Evolutionary conservation across 1,139 yeast species (phyloP), one percentile per base, ranked within the genome.

Genomic region (Pneumocystis canis): DNA sequence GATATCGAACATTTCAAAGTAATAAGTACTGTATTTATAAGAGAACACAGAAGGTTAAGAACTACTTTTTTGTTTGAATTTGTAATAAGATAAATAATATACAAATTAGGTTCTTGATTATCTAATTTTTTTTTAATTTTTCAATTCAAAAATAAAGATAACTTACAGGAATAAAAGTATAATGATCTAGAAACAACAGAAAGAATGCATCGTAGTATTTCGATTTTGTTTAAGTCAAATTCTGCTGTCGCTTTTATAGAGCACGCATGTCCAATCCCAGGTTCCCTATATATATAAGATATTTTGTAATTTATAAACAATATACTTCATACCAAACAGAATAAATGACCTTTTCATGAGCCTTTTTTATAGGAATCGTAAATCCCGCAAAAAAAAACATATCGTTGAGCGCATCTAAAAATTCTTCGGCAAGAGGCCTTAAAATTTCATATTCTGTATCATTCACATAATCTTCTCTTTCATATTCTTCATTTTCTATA

Each of bases 151-250:
- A 20, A 28, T 25, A 0, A 82, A 80, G 7, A 82, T n/a, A n/a
- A 71, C 41, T 72, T 71, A n/a, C 79, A 70, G 0, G 83, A 78
- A 0, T 75, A 69, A 2, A 71, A 72, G 71, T 88, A 89, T 61
- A 89, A 72, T 11, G 84, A 78, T 60, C 79, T 80, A 0, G 96
- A 85, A 31, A 82, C 77, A n/a, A 90, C 73, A 0, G 85, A 78
- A 5, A 87, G 69, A 11, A 90, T 65, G 14, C 89, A 74, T 63
- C 85, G 77, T 58, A 92, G 69, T 1, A 87, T 75, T 68, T 87
- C 95, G 3, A 83, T 73, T 68, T 95, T 78, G 71, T 87, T 83
- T 35, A 83, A 73, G 66, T 87, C 94, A 58, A 82, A 70, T 9
- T 79, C 77, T 3, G 69, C 69, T 2, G 72, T 70, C 2, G 73